phyloP scores from a whole-genome alignment of 2,329 filamentous ascomycete genomes.

The Alternaria gansuensis region DNA sequence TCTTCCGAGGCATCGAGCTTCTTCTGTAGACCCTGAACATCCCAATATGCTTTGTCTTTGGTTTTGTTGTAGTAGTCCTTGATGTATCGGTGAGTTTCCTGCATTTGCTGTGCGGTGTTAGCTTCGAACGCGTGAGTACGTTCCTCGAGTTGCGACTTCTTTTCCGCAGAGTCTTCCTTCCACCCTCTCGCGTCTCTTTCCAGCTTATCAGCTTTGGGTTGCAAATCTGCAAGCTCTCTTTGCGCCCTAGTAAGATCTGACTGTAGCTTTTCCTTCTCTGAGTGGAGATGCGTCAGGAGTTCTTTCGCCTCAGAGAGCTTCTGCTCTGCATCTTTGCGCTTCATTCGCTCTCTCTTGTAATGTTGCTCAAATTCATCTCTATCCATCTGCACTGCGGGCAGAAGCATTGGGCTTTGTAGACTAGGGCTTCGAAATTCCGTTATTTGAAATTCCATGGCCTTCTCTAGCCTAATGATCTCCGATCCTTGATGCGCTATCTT shows the following conservation, averaged over 20 bases:
- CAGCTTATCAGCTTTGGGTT: neutral
- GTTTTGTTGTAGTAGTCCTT: conserved; percentile 22
- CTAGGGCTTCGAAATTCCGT: neutral
- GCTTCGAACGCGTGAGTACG: conserved; percentile 9
- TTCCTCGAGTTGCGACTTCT: conserved; percentile 10
- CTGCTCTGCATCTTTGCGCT: neutral
- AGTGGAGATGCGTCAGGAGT: neutral
- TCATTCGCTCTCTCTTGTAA: conserved; percentile 2
- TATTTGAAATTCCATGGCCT: neutral
- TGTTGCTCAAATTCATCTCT: neutral
- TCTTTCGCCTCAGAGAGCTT: neutral
- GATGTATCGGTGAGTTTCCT: conserved; percentile 19
- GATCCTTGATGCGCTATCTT: neutral
- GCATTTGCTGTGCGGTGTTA: neutral
- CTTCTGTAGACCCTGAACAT: conserved; percentile 13
- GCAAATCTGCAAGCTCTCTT: conserved; percentile 3
- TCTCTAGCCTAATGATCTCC: neutral
- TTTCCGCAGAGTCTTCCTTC: conserved; percentile 10
- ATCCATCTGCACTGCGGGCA: neutral
- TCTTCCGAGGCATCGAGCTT: conserved; percentile 13
- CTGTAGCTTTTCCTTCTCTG: conserved; percentile 9
- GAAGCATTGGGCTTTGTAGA: neutral
- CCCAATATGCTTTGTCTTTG: conserved; percentile 16
- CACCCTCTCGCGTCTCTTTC: neutral
- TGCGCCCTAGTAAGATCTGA: neutral